Conservation (phyloP, 345 rosid genomes). For the Kernera saxatilis region DNA sequence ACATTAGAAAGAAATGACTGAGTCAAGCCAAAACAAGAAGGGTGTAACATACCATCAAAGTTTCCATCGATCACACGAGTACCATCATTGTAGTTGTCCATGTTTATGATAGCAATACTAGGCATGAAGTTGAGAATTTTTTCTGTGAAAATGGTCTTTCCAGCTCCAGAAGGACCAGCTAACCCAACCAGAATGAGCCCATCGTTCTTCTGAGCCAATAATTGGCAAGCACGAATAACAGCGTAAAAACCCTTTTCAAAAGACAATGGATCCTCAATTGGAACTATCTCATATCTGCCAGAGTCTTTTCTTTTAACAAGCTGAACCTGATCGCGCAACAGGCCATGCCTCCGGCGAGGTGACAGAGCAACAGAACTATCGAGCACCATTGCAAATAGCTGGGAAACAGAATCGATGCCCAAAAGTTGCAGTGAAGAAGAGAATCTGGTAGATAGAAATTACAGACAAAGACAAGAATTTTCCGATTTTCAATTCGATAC, state of each 20-base stretch:
- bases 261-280: constrained; percentile 68
- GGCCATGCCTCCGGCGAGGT: constrained; percentile 77
- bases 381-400: constrained; percentile 48
- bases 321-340: constrained; percentile 84
- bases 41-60: constrained; percentile 64
- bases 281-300: constrained; percentile 75
- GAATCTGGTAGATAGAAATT: neutral
- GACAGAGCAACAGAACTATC: constrained; percentile 53
- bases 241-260: constrained; percentile 92
- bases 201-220: constrained; percentile 83
- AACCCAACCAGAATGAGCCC: constrained; percentile 87
- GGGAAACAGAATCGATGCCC: neutral
- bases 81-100: constrained; percentile 94
- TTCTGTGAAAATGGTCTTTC: constrained; percentile 93
- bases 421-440: neutral
- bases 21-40: constrained; percentile 4
- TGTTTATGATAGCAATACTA: constrained; percentile 80
- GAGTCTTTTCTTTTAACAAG: constrained; percentile 65
- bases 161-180: constrained; percentile 99
- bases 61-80: constrained; percentile 90
- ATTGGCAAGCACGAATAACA: constrained; percentile 89
- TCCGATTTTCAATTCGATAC: neutral
- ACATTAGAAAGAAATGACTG: neutral
- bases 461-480: neutral
- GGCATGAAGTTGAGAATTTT: constrained; percentile 90